These are phyloP conservation scores for Pontederia paniculata DNA, from an alignment of 176 grass and related monocot genomes.

Conservation along the genomic window DNA sequence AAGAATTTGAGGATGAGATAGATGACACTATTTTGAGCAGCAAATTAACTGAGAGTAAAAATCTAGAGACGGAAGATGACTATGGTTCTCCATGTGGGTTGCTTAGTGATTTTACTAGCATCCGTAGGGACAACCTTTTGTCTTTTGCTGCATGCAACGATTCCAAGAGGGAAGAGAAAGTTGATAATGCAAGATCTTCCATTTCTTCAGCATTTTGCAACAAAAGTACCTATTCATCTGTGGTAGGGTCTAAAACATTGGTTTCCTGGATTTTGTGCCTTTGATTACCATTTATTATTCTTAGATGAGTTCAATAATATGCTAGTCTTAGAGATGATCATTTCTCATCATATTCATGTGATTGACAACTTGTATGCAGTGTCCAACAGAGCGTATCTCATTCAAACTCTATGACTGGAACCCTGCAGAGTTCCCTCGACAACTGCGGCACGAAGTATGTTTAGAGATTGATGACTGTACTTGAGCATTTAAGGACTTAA, in stretches of 20 bases:
- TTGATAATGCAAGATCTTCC: slow-evolving; percentile 38
- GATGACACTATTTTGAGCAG: slow-evolving; percentile 39
- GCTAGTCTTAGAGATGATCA: background rate
- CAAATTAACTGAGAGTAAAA: slow-evolving; percentile 53
- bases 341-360: slow-evolving; percentile 16
- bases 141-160: slow-evolving; percentile 44
- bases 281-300: slow-evolving; percentile 14
- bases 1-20: slow-evolving; percentile 30
- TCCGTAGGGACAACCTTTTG: slow-evolving; percentile 36
- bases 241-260: slow-evolving; percentile 28
- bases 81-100: slow-evolving; percentile 47
- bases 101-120: slow-evolving; percentile 44
- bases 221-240: slow-evolving; percentile 67
- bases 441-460: slow-evolving; percentile 70
- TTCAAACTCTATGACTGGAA: slow-evolving; percentile 98
- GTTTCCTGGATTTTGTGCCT: background rate
- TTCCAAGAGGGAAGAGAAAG: slow-evolving; percentile 38
- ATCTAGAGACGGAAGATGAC: slow-evolving; percentile 50
- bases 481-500: background rate
- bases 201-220: slow-evolving; percentile 44
- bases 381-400: slow-evolving; percentile 82
- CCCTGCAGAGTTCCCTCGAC: slow-evolving; percentile 88
- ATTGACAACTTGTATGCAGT: slow-evolving; percentile 51
- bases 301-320: background rate
- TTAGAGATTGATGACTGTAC: background rate